Percentiles rank a stretch among this genome's conserved stretches.
These are phyloP conservation scores for Fermentozyma sake DNA, from an alignment of 1,139 yeast species.

Conservation along the genomic window DNA sequence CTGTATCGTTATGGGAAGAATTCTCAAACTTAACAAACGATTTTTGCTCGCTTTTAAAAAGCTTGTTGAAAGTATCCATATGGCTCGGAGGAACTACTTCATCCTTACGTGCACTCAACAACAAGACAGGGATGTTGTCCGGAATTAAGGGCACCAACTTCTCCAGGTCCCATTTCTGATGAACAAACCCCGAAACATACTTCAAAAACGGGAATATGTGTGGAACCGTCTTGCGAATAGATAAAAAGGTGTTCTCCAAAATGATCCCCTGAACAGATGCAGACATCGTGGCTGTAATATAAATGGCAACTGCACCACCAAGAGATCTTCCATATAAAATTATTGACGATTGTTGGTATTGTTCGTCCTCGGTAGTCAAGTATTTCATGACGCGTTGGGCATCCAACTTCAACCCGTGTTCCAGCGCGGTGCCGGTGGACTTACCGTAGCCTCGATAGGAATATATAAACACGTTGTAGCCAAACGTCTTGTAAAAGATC, in stretches of 20 bases:
- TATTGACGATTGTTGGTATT: conserved; percentile 49
- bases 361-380: conserved; percentile 48
- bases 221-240: conserved; percentile 77
- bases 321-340: conserved; percentile 83
- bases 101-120: conserved; percentile 72
- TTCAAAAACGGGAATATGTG: conserved; percentile 68
- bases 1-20: conserved; percentile 78
- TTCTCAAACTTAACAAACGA: conserved; percentile 48
- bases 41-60: conserved; percentile 44
- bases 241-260: conserved; percentile 82
- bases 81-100: conserved; percentile 91
- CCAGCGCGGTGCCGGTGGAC: conserved; percentile 76
- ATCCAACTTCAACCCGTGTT: conserved; percentile 76
- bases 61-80: conserved; percentile 58
- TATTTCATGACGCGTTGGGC: conserved; percentile 70
- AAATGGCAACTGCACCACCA: conserved; percentile 93
- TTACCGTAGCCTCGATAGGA: conserved; percentile 92
- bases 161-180: conserved; percentile 84
- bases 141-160: conserved; percentile 50
- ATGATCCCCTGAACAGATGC: conserved; percentile 56
- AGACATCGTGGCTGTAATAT: conserved; percentile 61
- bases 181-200: conserved; percentile 59
- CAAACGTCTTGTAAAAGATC: conserved; percentile 58
- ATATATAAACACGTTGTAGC: conserved; percentile 77
- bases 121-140: conserved; percentile 56